Conservation (phyloP, 495 filamentous ascomycete genomes). For the Tuber umbilicatum region DNA sequence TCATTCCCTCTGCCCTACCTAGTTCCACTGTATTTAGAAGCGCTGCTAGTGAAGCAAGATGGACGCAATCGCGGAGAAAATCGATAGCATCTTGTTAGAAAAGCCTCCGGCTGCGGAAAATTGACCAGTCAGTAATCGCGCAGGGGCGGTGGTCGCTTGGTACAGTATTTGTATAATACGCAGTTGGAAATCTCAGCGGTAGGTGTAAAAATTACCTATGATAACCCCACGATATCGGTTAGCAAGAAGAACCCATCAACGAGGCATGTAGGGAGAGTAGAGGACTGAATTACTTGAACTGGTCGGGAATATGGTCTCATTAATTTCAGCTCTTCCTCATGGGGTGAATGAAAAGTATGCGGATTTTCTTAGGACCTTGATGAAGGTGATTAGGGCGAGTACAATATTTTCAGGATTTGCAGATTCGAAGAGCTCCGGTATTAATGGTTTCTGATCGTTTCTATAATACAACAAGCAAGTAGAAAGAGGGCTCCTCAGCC, state of each 20-base stretch:
- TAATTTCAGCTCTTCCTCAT: not conserved
- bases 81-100: too few species aligned
- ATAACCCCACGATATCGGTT: not conserved
- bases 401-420: not conserved
- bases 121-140: too few species aligned
- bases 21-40: too few species aligned
- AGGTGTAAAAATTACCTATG: not conserved
- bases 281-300: not conserved
- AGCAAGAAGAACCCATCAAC: not conserved
- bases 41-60: too few species aligned
- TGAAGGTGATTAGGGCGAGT: not conserved
- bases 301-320: not conserved
- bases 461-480: not conserved
- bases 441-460: not conserved
- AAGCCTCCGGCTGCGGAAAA: too few species aligned
- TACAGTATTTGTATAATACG: conserved; percentile 47
- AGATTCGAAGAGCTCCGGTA: not conserved
- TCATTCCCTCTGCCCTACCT: too few species aligned
- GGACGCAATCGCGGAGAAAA: too few species aligned
- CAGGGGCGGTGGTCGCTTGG: too few species aligned
- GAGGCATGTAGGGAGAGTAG: not conserved
- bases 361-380: not conserved
- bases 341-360: not conserved
- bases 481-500: not conserved
- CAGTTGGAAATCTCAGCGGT: conserved; percentile 11